These are phyloP conservation scores for Rhododendron williamsianum DNA, from an alignment of 148 eudicot genomes.

Conservation along the genomic window DNA sequence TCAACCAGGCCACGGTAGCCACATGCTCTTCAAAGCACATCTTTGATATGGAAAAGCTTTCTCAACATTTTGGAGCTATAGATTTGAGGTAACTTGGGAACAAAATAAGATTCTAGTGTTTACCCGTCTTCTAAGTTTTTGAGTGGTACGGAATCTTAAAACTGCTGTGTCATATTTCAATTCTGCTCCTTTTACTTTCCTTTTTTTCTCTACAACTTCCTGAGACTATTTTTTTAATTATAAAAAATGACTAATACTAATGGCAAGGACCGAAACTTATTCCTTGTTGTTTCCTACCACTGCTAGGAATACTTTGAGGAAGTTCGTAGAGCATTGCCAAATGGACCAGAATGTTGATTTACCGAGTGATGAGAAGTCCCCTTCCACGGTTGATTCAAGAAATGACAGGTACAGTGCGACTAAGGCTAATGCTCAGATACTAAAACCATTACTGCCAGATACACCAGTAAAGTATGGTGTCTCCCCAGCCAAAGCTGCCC, in stretches of 20 bases:
- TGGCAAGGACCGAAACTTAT: neutral
- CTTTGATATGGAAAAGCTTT: conserved; percentile 47
- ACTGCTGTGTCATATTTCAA: neutral
- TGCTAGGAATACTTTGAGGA: conserved; percentile 50
- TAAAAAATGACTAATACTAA: neutral
- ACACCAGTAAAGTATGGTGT: conserved; percentile 60
- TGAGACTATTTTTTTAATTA: neutral
- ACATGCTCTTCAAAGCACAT: conserved; percentile 42
- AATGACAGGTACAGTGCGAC: conserved; percentile 25
- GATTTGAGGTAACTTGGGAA: conserved; percentile 50
- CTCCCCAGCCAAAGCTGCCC: conserved; percentile 91
- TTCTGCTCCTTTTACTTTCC: neutral
- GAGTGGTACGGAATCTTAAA: neutral
- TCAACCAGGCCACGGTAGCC: conserved; percentile 58
- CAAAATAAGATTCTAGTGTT: neutral
- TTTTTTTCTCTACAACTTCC: neutral
- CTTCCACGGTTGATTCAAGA: conserved; percentile 22
- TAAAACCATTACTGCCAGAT: conserved; percentile 22
- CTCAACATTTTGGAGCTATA: conserved; percentile 58
- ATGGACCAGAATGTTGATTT: conserved; percentile 21
- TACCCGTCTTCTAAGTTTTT: neutral
- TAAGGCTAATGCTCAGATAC: conserved; percentile 22
- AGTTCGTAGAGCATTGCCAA: conserved; percentile 43
- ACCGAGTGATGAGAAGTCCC: conserved; percentile 19
- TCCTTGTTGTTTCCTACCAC: conserved; percentile 10